Evolutionary conservation across 352 stramenopile species (phyloP), one percentile per base, ranked within the genome.

Genomic region (Pythium aquatile): DNA sequence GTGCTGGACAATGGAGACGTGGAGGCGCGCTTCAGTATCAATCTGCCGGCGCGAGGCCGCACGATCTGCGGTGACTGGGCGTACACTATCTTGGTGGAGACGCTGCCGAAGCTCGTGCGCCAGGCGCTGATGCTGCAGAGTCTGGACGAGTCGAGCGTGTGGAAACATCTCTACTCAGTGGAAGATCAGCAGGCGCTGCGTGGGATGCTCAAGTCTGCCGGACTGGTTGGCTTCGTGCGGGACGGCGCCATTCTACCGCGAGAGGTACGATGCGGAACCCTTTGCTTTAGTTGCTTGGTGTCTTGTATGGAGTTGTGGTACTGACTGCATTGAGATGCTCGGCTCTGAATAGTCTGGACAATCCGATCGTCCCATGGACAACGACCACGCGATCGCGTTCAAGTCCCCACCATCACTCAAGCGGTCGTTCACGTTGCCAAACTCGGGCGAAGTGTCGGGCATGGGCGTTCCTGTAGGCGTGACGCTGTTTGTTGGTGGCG

Each of bases 401-500:
- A 85, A 79, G 89, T 97, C 70, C 70, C 97, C 85, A 17, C 61
- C 85, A 33, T 83, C 81, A 2, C 69, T 99, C 28, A 69, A 85
- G 51, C 72, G 79, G 55, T 85, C 75, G 30, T 97, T 98, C 68
- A 87, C 74, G 37, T 73, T 99, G 54, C 93, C 92, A 1, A 96
- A 98, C 69, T 68, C 49, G 46, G 86, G 86, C 24, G 48, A 63
- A 16, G 76, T 99, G 44, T 90, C 72, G 3, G 97, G 97, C 10
- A 98, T 99, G 91, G 96, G 93, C 1, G 94, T 99, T 49, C 90
- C 87, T 7, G 79, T 83, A 8, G 97, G 97, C 14, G 92, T 99
- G 7, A 98, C 94, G 10, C 78, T 99, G 14, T 97, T 99, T 69
- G 96, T 98, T 20, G 97, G 97, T 20, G 96, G 97, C 49, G 97